Evolutionary conservation across 306 rosid species (phyloP).

Genomic region (Castanopsis chinensis): DNA sequence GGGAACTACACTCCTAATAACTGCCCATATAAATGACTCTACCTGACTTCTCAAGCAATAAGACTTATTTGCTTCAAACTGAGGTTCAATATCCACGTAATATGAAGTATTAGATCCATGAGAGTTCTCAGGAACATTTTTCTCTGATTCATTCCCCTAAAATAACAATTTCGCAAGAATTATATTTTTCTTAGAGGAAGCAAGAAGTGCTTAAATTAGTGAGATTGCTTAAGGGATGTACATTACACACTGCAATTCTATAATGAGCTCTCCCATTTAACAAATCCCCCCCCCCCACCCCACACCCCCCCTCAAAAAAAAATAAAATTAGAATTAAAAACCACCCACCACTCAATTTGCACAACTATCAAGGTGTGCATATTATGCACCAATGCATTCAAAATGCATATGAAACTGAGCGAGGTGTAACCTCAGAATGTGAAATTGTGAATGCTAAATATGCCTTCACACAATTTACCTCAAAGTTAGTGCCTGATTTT

Average conservation of each 20-base stretch:
- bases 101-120: slow-evolving; percentile 22
- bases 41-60: slow-evolving; percentile 76
- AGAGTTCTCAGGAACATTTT: slow-evolving; percentile 23
- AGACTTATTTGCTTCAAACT: slow-evolving; percentile 39
- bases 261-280: not conserved
- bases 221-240: not conserved
- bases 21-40: slow-evolving; percentile 90
- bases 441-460: slow-evolving; percentile 3
- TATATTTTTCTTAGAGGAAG: slow-evolving; percentile 1
- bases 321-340: too few relatives aligned
- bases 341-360: not conserved
- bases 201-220: not conserved
- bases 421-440: slow-evolving; percentile 10
- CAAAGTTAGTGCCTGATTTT: slow-evolving; percentile 29
- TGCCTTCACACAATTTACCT: slow-evolving; percentile 27
- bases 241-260: not conserved
- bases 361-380: slow-evolving; percentile 9
- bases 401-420: not conserved
- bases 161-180: slow-evolving; percentile 12
- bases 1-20: slow-evolving; percentile 75
- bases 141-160: slow-evolving; percentile 34
- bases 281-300: not conserved
- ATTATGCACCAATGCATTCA: not conserved
- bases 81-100: slow-evolving; percentile 28
- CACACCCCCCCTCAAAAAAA: not conserved